Percentiles rank a stretch among this genome's conserved stretches.
These are phyloP conservation scores for Nothophaeocryptopus gaeumannii DNA, from an alignment of 2,329 filamentous ascomycete genomes.

Conservation along the genomic window DNA sequence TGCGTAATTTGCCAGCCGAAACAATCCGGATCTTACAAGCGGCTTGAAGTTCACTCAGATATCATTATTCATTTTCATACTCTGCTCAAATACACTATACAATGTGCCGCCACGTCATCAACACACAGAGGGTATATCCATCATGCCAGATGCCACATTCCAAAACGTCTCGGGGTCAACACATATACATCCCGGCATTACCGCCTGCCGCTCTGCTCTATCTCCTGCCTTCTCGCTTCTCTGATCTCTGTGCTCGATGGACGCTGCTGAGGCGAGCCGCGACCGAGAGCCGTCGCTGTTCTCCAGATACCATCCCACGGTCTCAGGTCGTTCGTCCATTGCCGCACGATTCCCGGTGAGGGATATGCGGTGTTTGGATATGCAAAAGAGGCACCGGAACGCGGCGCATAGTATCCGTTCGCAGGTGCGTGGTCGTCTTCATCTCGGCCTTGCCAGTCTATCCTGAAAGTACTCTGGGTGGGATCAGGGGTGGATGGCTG, in stretches of 20 bases:
- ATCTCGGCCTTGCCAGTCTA: conserved; percentile 36
- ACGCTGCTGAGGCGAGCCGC: neutral
- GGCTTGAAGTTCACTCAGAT: neutral
- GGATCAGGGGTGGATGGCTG: conserved; percentile 33
- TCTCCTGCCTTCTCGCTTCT: conserved; percentile 20
- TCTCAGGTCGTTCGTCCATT: conserved; percentile 23
- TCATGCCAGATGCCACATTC: neutral
- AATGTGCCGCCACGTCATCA: neutral
- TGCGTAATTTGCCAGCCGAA: conserved; percentile 33
- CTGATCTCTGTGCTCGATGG: conserved; percentile 18
- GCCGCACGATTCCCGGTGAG: conserved; percentile 19
- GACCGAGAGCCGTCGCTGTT: neutral
- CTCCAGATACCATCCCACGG: conserved; percentile 36
- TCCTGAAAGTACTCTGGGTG: conserved; percentile 42
- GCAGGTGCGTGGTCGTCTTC: conserved; percentile 25
- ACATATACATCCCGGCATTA: neutral
- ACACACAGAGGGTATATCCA: conserved; percentile 13
- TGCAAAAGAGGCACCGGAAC: conserved; percentile 9
- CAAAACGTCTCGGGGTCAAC: conserved; percentile 1
- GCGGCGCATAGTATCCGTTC: conserved; percentile 30
- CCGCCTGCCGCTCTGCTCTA: conserved; percentile 13
- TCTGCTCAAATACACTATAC: neutral
- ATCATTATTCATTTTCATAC: neutral
- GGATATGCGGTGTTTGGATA: conserved; percentile 20
- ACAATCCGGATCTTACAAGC: conserved; percentile 13